Conservation (phyloP, 768 basidiomycete species). For the Tricholoma matsutake region DNA sequence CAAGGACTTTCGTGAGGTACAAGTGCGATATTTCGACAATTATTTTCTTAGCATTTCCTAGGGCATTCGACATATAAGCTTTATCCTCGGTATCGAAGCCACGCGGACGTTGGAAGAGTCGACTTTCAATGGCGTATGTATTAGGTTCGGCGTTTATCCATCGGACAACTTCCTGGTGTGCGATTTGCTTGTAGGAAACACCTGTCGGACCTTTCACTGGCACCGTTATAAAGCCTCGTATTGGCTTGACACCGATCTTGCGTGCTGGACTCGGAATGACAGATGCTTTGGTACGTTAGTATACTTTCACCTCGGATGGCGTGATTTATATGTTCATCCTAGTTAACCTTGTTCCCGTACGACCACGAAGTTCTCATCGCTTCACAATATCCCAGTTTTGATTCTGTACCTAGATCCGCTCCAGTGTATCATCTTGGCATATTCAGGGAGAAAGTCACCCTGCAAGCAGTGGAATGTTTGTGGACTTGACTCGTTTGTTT, state of each 20-base stretch:
- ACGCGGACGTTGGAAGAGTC: conserved; percentile 63
- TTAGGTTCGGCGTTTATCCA: not conserved
- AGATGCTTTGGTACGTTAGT: conserved; percentile 60
- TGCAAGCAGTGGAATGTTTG: conserved; percentile 89
- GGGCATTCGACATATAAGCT: conserved; percentile 73
- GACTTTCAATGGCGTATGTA: conserved; percentile 60
- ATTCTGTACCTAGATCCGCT: conserved; percentile 46
- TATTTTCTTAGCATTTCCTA: conserved; percentile 23
- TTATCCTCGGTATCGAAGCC: conserved; percentile 83
- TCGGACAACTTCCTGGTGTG: conserved; percentile 1
- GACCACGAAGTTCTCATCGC: conserved; percentile 24
- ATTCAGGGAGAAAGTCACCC: conserved; percentile 79
- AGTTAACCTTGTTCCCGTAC: conserved; percentile 80
- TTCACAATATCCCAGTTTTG: not conserved
- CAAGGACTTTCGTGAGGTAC: conserved; percentile 79
- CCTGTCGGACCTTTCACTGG: conserved; percentile 83
- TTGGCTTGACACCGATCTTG: conserved; percentile 89
- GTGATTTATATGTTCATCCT: conserved; percentile 4
- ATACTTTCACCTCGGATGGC: not conserved
- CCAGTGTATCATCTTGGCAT: conserved; percentile 90
- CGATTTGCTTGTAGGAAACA: conserved; percentile 48
- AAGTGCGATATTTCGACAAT: not conserved
- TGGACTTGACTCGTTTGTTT: not conserved
- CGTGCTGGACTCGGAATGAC: conserved; percentile 94
- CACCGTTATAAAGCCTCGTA: conserved; percentile 64